A percentile compares a stretch with the other conserved stretches of the same genome.
phyloP scores from a whole-genome alignment of 257 asterid genomes.

The Scutellaria baicalensis region DNA sequence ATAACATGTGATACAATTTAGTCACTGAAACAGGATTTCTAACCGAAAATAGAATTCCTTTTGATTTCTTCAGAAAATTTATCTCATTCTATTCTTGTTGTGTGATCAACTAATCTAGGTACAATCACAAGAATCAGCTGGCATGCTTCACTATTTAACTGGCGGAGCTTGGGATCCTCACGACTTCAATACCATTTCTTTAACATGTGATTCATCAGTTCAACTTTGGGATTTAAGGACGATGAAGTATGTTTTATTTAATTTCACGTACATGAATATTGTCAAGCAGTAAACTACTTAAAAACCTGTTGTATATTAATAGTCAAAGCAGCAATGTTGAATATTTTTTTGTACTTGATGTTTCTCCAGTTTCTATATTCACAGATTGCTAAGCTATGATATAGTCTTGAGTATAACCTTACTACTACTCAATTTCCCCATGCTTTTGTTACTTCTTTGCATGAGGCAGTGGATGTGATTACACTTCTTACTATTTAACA shows the following conservation, averaged over 20 bases:
- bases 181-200: constrained; percentile 56
- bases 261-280: constrained; percentile 5
- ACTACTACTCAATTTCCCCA: neutral
- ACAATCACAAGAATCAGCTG: constrained; percentile 83
- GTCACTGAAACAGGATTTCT: constrained; percentile 8
- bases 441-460: neutral
- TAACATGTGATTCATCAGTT: constrained; percentile 82
- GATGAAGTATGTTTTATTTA: constrained; percentile 61
- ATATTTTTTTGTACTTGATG: neutral
- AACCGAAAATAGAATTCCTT: constrained; percentile 8
- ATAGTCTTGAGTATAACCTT: neutral
- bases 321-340: neutral
- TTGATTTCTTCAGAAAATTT: constrained; percentile 32
- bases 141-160: constrained; percentile 66
- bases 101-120: constrained; percentile 76
- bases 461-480: neutral
- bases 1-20: constrained; percentile 5
- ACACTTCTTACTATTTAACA: neutral
- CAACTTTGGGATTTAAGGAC: constrained; percentile 95
- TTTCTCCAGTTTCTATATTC: neutral
- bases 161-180: constrained; percentile 99
- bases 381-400: neutral
- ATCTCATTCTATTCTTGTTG: constrained; percentile 46
- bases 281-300: neutral
- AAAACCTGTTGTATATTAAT: neutral